Evolutionary conservation across 116 monocot species (phyloP).

Genomic region (Dioscorea cayenensis): DNA sequence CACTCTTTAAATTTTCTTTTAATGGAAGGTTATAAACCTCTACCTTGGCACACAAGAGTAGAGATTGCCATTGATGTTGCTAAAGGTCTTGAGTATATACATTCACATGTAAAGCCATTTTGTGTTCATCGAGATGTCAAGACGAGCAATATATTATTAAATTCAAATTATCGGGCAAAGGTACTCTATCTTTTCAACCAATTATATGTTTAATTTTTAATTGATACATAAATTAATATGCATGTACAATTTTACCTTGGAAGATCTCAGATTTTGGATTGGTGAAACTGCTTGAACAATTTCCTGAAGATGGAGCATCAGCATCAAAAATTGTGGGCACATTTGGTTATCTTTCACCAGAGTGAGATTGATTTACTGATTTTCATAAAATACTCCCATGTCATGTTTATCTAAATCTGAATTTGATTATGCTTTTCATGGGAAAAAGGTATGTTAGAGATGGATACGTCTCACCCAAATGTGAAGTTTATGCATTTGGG

Average conservation of each 20-base stretch:
- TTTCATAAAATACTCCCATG: no score
- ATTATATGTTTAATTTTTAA: neutral
- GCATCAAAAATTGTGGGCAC: slow-evolving; percentile 22
- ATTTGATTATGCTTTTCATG: neutral
- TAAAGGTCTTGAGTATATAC: slow-evolving; percentile 24
- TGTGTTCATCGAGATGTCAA: slow-evolving; percentile 27
- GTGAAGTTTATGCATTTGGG: slow-evolving; percentile 27
- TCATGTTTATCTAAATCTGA: no score
- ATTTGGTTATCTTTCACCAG: slow-evolving; percentile 28
- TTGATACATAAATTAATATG: neutral
- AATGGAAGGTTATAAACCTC: slow-evolving; percentile 17
- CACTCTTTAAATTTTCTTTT: no score
- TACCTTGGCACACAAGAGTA: slow-evolving; percentile 15
- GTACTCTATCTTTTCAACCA: neutral
- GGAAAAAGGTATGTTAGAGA: slow-evolving; percentile 15
- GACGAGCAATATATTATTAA: slow-evolving; percentile 26
- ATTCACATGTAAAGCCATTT: slow-evolving; percentile 14
- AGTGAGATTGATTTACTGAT: slow-evolving; percentile 4
- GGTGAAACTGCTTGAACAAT: slow-evolving; percentile 21
- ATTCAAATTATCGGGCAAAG: slow-evolving; percentile 21
- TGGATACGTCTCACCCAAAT: slow-evolving; percentile 20
- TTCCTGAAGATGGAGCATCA: slow-evolving; percentile 12
- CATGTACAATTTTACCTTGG: neutral
- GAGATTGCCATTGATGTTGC: slow-evolving; percentile 20
- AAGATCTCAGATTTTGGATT: slow-evolving; percentile 30